Evolutionary conservation across 176 grass and related monocot species (phyloP).

Genomic region (Carex myosuroides): DNA sequence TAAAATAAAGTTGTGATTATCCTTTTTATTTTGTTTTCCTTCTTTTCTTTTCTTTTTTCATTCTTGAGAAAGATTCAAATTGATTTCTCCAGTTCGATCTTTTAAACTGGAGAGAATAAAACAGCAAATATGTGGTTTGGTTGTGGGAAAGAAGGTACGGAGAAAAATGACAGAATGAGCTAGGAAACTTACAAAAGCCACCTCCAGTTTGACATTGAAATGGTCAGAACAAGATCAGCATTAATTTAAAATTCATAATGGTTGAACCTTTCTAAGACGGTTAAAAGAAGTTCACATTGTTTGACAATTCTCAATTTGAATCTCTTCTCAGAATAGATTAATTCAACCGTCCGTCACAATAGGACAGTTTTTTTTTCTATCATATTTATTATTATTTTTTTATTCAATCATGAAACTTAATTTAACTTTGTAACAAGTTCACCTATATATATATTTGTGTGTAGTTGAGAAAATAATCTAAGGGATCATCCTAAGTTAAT

Average conservation of each 20-base stretch:
- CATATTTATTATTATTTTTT: not conserved
- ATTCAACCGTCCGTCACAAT: not conserved
- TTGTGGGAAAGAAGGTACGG: not conserved
- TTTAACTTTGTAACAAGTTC: not conserved
- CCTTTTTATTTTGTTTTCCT: too few species aligned
- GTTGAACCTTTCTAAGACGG: constrained; percentile 8
- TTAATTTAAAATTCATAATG: not conserved
- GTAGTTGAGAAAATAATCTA: too few species aligned
- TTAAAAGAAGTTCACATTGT: not conserved
- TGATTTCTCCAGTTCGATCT: not conserved
- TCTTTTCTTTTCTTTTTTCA: not conserved
- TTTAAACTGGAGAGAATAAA: not conserved
- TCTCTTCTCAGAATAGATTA: not conserved
- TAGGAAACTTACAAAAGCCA: constrained; percentile 10
- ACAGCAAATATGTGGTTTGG: not conserved
- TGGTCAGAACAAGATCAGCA: not conserved
- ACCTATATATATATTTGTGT: too few species aligned
- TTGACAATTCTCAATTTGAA: constrained; percentile 2
- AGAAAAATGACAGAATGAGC: constrained; percentile 3
- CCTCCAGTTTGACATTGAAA: constrained; percentile 14
- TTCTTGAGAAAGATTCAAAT: not conserved
- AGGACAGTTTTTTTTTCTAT: not conserved
- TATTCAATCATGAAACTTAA: not conserved
- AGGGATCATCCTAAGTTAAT: too few species aligned
- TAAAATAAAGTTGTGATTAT: too few species aligned